phyloP scores from a whole-genome alignment of 2,329 filamentous ascomycete species.

The Fusarium verticillioides region DNA sequence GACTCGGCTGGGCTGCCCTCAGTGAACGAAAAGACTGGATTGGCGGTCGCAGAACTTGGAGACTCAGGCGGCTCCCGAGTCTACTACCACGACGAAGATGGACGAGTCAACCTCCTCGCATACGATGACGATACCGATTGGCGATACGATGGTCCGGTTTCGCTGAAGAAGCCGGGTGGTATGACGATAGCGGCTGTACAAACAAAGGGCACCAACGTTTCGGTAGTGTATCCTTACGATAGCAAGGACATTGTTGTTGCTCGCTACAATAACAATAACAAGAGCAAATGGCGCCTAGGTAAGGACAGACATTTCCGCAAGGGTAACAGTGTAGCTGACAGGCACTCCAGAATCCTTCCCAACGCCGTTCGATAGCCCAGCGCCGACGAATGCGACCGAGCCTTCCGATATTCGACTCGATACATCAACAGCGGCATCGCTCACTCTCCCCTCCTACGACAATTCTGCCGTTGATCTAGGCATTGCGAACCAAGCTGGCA shows the following conservation, averaged over 20 bases:
- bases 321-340: neutral
- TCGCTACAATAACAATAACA: constrained; percentile 4
- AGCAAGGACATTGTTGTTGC: constrained; percentile 22
- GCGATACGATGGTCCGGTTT: constrained; percentile 31
- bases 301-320: neutral
- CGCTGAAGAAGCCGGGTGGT: constrained; percentile 8
- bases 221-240: constrained; percentile 32
- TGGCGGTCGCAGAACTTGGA: constrained; percentile 30
- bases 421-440: neutral
- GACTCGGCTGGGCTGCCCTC: constrained; percentile 13
- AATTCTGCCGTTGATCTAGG: neutral
- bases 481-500: neutral
- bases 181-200: constrained; percentile 17
- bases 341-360: constrained; percentile 18
- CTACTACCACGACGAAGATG: constrained; percentile 35
- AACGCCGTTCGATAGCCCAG: constrained; percentile 21
- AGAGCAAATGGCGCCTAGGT: constrained; percentile 27
- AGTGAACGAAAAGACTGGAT: constrained; percentile 30
- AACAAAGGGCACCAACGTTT: constrained; percentile 23
- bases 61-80: constrained; percentile 30
- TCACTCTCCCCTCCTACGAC: constrained; percentile 5
- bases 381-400: constrained; percentile 24
- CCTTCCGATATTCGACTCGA: constrained; percentile 17
- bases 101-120: constrained; percentile 20
- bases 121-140: constrained; percentile 40